phyloP scores from a whole-genome alignment of 2,329 filamentous ascomycete genomes.

The Stagonosporopsis tanaceti region DNA sequence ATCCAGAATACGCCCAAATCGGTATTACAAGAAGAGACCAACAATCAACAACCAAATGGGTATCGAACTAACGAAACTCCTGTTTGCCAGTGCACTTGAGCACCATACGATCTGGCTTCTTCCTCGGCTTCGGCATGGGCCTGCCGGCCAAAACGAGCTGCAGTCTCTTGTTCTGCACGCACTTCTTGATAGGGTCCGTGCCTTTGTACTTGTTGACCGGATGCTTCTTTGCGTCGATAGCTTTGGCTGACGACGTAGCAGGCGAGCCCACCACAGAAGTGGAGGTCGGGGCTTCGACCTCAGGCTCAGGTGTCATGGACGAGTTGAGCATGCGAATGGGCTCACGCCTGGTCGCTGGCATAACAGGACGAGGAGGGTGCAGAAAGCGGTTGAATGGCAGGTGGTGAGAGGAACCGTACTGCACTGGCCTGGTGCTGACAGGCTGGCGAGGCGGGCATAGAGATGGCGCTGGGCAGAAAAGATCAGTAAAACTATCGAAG shows the following conservation, averaged over 20 bases:
- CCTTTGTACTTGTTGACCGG: constrained; percentile 24
- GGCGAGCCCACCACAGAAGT: background rate
- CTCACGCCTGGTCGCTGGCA: constrained; percentile 5
- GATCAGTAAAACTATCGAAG: background rate
- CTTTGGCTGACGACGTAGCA: background rate
- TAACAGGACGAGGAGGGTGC: constrained; percentile 1
- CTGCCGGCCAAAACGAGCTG: constrained; percentile 26
- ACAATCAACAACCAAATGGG: background rate
- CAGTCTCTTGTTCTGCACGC: constrained; percentile 29
- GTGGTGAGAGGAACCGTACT: background rate
- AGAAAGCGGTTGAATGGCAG: background rate
- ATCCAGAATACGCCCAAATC: background rate
- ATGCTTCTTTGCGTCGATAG: background rate
- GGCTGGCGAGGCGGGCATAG: background rate
- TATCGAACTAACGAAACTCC: background rate
- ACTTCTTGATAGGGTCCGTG: constrained; percentile 26
- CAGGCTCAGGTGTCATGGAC: background rate
- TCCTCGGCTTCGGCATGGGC: constrained; percentile 18
- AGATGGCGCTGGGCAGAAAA: background rate
- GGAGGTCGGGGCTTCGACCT: background rate
- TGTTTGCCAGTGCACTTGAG: constrained; percentile 7
- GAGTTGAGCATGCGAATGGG: constrained; percentile 9
- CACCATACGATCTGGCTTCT: constrained; percentile 19
- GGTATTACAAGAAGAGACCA: background rate
- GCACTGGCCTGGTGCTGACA: background rate